phyloP scores from a whole-genome alignment of 176 grass and related monocot genomes.

The Carex kokanica region DNA sequence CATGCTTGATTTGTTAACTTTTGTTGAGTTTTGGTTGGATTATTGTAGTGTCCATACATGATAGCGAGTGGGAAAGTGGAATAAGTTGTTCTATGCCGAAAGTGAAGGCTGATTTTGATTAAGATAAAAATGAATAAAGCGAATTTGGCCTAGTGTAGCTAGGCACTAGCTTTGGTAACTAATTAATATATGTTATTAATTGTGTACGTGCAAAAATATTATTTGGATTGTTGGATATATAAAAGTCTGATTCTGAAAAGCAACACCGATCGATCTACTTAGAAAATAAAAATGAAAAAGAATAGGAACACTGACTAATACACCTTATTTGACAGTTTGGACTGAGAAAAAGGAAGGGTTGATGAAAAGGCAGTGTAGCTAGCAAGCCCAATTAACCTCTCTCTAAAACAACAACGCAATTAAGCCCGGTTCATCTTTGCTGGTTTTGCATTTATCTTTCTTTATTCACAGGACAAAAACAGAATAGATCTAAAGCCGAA shows the following conservation, averaged over 20 bases:
- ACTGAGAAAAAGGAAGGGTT: background rate
- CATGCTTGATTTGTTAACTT: background rate
- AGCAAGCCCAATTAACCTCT: background rate
- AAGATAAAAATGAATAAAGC: slow-evolving; percentile 10
- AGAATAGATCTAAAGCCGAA: background rate
- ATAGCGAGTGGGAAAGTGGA: slow-evolving; percentile 25
- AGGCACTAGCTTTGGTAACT: background rate
- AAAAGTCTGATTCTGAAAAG: background rate
- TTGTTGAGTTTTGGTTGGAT: slow-evolving; percentile 28
- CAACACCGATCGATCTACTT: background rate
- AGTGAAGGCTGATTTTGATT: background rate
- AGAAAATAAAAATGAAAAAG: background rate
- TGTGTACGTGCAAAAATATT: background rate
- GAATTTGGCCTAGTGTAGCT: background rate
- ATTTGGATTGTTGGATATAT: no score
- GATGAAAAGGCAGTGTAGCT: background rate
- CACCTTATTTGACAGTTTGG: background rate
- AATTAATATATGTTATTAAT: background rate
- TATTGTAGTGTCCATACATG: slow-evolving; percentile 17
- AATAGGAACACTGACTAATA: background rate
- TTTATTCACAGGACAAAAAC: background rate
- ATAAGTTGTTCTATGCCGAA: slow-evolving; percentile 7
- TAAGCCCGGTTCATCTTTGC: background rate
- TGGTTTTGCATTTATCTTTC: background rate
- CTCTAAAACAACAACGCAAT: background rate